These are phyloP conservation scores for Rhizoctonia solani DNA, from an alignment of 1,284 basidiomycete genomes.

Conservation along the genomic window DNA sequence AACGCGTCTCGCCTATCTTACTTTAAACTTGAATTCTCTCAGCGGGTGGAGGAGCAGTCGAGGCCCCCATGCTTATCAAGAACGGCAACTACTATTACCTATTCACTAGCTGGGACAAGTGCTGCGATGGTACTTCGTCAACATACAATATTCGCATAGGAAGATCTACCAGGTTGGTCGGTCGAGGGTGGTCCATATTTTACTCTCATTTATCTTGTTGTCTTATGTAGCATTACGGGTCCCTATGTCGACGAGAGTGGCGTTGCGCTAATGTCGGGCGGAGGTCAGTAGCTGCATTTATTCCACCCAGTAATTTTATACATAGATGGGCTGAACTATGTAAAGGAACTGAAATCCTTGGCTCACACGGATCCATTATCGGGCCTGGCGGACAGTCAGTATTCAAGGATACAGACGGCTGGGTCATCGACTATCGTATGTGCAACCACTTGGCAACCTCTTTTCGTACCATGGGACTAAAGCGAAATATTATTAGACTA, in stretches of 20 bases:
- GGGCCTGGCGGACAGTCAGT: constrained; percentile 55
- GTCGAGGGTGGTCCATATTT: not conserved
- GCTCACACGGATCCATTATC: constrained; percentile 53
- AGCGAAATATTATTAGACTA: constrained; percentile 47
- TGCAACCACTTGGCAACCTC: not conserved
- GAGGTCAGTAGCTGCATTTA: constrained; percentile 42
- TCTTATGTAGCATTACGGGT: constrained; percentile 46
- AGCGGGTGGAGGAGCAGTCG: not conserved
- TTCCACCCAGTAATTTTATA: not conserved
- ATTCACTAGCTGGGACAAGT: constrained; percentile 60
- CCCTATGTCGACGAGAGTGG: constrained; percentile 56
- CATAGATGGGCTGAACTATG: not conserved
- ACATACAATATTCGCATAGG: constrained; percentile 65
- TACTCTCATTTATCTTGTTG: not conserved
- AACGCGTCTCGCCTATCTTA: not conserved
- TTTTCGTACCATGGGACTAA: not conserved
- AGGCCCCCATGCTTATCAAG: constrained; percentile 51
- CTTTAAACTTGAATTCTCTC: not conserved
- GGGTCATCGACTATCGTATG: constrained; percentile 52
- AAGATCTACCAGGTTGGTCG: constrained; percentile 50
- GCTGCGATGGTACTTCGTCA: constrained; percentile 56
- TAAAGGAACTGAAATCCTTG: constrained; percentile 49
- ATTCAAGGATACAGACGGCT: constrained; percentile 47
- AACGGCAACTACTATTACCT: constrained; percentile 56
- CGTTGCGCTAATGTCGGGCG: constrained; percentile 53